Conservation (phyloP, 83 land plant genomes). For the Thuja plicata region DNA sequence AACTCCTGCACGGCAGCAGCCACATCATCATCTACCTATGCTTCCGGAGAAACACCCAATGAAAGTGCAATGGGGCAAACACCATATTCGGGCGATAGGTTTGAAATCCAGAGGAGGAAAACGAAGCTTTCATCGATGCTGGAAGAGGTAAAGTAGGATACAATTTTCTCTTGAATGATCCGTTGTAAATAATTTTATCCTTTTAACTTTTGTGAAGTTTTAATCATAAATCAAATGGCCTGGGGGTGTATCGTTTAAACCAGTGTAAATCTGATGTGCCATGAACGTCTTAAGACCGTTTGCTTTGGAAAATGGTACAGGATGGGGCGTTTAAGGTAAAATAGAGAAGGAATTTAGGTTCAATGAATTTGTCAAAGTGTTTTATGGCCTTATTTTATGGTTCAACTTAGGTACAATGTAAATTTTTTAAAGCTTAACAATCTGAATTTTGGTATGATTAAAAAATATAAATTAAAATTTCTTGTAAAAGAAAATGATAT, state of each 20-base stretch:
- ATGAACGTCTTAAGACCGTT: background rate
- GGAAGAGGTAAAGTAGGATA: slow-evolving; percentile 49
- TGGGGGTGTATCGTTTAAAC: background rate
- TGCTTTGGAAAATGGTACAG: background rate
- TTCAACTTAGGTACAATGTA: background rate
- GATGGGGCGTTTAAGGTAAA: background rate
- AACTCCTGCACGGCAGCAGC: background rate
- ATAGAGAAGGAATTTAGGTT: background rate
- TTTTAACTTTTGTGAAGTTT: background rate
- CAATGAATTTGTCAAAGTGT: background rate
- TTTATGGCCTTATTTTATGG: background rate
- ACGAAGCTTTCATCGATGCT: slow-evolving; percentile 56
- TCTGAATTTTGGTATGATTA: background rate
- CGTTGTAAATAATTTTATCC: background rate
- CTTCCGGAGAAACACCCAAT: slow-evolving; percentile 24
- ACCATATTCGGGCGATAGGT: slow-evolving; percentile 20
- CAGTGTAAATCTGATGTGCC: background rate
- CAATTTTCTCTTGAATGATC: background rate
- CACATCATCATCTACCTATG: slow-evolving; percentile 6
- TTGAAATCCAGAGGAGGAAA: slow-evolving; percentile 47
- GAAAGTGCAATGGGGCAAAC: slow-evolving; percentile 19
- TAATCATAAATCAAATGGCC: background rate
- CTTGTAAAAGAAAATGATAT: background rate
- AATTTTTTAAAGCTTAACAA: background rate
- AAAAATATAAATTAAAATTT: background rate